Base-by-base conservation (phyloP, 306 rosid genomes). In the Fragaria ananassa region DNA sequence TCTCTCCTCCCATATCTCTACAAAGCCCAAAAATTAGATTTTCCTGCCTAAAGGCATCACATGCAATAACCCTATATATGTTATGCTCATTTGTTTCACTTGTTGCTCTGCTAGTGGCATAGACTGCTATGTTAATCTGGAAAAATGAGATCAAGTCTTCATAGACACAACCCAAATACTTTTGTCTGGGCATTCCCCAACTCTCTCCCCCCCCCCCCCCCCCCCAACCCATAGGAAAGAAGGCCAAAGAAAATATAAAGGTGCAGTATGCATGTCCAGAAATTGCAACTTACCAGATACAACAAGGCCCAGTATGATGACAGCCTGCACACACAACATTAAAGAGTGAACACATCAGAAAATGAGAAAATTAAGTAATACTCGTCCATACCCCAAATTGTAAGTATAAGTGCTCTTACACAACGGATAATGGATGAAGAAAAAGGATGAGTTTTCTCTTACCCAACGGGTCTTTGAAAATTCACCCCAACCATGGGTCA, bases 401-500 rank as follows among this genome's bases (percentile, higher is more conserved):
- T 3, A 57, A 19, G 60, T 17, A 10, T 11, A 11, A 11, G 49
- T 11, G 49, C 49, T 45, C 4, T 44, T 45, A 64, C 41, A 19
- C 47, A 74, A 39, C 44, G 1, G 44, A 44, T 10, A 44, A 44
- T 1, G 13, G 47, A 39, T 39, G 35, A 29, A 50, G 46, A 75
- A 44, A 37, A 34, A 44, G 71, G 27, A 74, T 14, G 25, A 70
- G 68, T 60, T 61, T 49, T 23, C 41, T 74, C 92, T 86, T 85
- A 95, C 99, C 99, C 93, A 92, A 74, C 92, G 96, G 68, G 97
- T 85, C 80, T 83, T 89, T 25, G 97, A 88, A 81, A 95, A 86
- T 71, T 88, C 97, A 66, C 87, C 73, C 99, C 99, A 95, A 42
- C 99, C 93, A 74, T 95, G 97, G 29, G 97, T 90, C 69, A 95